Evolutionary conservation across 495 filamentous ascomycete species (phyloP), one percentile per base, ranked within the genome.

Genomic region (Penicillium nucicola): DNA sequence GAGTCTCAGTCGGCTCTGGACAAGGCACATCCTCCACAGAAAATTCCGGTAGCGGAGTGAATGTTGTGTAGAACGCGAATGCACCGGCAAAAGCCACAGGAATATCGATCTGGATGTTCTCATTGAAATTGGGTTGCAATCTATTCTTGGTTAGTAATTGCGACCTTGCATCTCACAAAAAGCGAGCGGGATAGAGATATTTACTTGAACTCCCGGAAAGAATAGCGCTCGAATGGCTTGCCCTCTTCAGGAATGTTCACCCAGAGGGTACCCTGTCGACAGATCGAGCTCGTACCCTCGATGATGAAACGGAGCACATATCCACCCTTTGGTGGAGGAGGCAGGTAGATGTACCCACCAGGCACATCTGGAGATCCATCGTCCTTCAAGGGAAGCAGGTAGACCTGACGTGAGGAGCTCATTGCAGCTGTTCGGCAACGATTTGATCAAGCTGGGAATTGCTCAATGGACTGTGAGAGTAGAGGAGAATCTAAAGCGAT

Each of bases 41-140:
- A 60, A 96, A 87, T 20, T 83, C 74, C 1, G 93, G 95, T 14
- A 97, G 81, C 22, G 92, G 88, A 28, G 87, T 83, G 68, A 90
- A 99, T 39, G 91, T 93, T 22, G 88, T 90, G 69, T 97, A 99
- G 76, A 93, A 99, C 48, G 89, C 87, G 67, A 95, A 99, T 10
- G 93, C 87, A 53, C 95, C 93, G n/a, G 95, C 84, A 48, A 77
- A 72, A 50, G 83, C 72, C 58, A 99, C 85, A 3, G 89, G 85
- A 37, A 99, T 79, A 49, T 95, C 89, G 55, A 97, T 91, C 58
- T 92, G 81, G 58, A 93, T 85, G 13, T 84, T 87, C 59, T 87
- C 84, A 68, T 93, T 95, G 81, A 99, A 99, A 66, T 92, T 88
- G 25, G 93, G 90, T 13, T 82, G 77, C 33, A 99, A 79, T 66